phyloP scores from a whole-genome alignment of 371 early-diverging fungal genomes.

The Apophysomyces variabilis region DNA sequence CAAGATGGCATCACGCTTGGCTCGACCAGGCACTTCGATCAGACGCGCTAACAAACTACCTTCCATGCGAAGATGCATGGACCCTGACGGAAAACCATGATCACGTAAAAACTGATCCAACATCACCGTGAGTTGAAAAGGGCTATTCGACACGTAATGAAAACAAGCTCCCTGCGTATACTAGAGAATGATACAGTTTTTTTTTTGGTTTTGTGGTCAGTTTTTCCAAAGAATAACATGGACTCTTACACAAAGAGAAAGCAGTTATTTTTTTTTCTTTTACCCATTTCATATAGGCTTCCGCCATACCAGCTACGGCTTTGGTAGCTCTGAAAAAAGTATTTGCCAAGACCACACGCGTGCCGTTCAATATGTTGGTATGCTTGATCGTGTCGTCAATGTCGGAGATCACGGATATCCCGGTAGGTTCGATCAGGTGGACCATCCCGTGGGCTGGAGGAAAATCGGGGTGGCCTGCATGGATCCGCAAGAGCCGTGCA shows the following conservation, averaged over 20 bases:
- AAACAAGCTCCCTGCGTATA: constrained; percentile 72
- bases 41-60: constrained; percentile 43
- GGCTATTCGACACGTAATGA: constrained; percentile 93
- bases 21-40: constrained; percentile 43
- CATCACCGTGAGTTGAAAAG: constrained; percentile 85
- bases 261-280: constrained; percentile 17
- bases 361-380: constrained; percentile 73
- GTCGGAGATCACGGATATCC: constrained; percentile 85
- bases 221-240: no score
- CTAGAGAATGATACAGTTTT: constrained; percentile 14
- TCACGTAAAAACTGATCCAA: constrained; percentile 72
- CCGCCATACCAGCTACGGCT: constrained; percentile 75
- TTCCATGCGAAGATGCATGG: constrained; percentile 72
- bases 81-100: constrained; percentile 80
- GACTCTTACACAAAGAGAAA: constrained; percentile 4
- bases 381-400: constrained; percentile 92
- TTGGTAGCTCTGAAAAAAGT: constrained; percentile 71
- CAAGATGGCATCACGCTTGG: constrained; percentile 66
- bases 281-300: constrained; percentile 68
- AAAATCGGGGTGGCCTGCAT: constrained; percentile 27
- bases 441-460: constrained; percentile 42
- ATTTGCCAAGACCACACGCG: constrained; percentile 64
- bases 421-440: constrained; percentile 59
- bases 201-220: no score
- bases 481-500: constrained; percentile 33